Percentiles rank a stretch among this genome's conserved stretches.
Evolutionary conservation across 2,329 filamentous ascomycete species (phyloP).

Genomic region (Ophiostoma sp.): DNA sequence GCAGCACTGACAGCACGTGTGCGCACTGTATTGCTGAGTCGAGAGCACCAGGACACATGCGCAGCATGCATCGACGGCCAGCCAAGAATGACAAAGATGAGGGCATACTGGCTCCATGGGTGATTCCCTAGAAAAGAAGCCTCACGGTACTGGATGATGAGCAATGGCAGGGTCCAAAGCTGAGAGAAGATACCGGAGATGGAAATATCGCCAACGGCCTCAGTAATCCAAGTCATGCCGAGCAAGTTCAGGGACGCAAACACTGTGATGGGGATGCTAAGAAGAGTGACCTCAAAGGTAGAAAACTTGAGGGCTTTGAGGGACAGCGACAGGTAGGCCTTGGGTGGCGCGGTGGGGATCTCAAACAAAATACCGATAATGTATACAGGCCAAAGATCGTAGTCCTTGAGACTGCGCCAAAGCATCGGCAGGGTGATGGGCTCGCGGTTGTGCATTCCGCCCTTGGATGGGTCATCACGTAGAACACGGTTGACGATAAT

Average conservation of each 20-base stretch:
- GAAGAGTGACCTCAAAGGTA: slow-evolving; percentile 26
- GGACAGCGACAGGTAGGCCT: slow-evolving; percentile 24
- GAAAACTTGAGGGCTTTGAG: slow-evolving; percentile 24
- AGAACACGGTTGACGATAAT: slow-evolving; percentile 55
- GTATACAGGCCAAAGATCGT: slow-evolving; percentile 27
- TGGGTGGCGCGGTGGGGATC: slow-evolving; percentile 22
- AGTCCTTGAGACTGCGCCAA: slow-evolving; percentile 23
- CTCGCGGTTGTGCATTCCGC: slow-evolving; percentile 55
- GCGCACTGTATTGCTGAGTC: slow-evolving; percentile 57
- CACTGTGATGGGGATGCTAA: slow-evolving; percentile 22
- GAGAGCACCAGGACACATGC: slow-evolving; percentile 54
- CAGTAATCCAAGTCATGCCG: slow-evolving; percentile 5
- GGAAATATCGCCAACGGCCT: background rate
- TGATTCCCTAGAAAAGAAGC: slow-evolving; percentile 25
- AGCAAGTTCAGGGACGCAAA: slow-evolving; percentile 5
- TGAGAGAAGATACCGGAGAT: slow-evolving; percentile 40
- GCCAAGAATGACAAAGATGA: slow-evolving; percentile 42
- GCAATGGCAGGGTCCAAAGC: slow-evolving; percentile 49
- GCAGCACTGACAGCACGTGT: slow-evolving; percentile 58
- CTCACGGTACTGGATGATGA: slow-evolving; percentile 35
- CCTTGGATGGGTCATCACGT: slow-evolving; percentile 55
- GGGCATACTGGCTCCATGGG: slow-evolving; percentile 44
- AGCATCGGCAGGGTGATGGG: slow-evolving; percentile 41
- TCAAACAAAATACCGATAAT: slow-evolving; percentile 23
- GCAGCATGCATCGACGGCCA: slow-evolving; percentile 44